Percentiles rank a stretch among this genome's conserved stretches.
Evolutionary conservation across 192 early-diverging fungal species (phyloP).

Genomic region (Umbelopsis sp.): DNA sequence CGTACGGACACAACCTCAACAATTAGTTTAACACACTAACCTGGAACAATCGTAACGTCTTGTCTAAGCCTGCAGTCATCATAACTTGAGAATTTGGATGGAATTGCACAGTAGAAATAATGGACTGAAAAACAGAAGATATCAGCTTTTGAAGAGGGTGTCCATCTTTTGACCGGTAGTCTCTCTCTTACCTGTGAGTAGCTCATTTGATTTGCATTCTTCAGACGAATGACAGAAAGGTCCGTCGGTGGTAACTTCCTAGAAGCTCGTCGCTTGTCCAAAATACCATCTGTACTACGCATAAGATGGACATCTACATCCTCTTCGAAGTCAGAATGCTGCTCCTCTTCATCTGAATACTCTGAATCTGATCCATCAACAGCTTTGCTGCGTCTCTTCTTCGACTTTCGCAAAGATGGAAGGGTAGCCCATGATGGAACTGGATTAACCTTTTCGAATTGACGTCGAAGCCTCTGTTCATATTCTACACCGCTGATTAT

Average conservation of each 20-base stretch:
- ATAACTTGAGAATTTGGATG: slow-evolving; percentile 90
- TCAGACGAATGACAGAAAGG: slow-evolving; percentile 66
- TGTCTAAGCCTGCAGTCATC: slow-evolving; percentile 87
- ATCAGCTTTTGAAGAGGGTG: background rate
- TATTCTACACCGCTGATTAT: slow-evolving; percentile 78
- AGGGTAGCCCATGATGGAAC: slow-evolving; percentile 82
- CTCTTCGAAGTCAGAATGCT: slow-evolving; percentile 40
- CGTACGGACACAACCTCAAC: background rate
- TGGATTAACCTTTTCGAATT: slow-evolving; percentile 87
- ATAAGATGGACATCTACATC: slow-evolving; percentile 48
- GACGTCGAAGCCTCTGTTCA: slow-evolving; percentile 77
- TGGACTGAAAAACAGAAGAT: slow-evolving; percentile 46
- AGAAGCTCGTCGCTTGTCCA: slow-evolving; percentile 31
- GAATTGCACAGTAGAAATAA: slow-evolving; percentile 74
- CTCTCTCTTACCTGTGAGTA: slow-evolving; percentile 59
- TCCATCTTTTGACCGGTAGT: slow-evolving; percentile 19
- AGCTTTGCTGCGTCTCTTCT: slow-evolving; percentile 27
- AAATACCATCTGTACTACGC: slow-evolving; percentile 45
- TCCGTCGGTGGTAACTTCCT: slow-evolving; percentile 50
- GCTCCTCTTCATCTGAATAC: slow-evolving; percentile 45
- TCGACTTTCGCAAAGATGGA: slow-evolving; percentile 47
- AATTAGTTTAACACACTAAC: slow-evolving; percentile 18
- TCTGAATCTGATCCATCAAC: slow-evolving; percentile 41
- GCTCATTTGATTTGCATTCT: slow-evolving; percentile 74
- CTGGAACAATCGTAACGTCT: slow-evolving; percentile 86